Conservation (phyloP, 2,329 filamentous ascomycete genomes). For the Pseudogymnoascus sp. region DNA sequence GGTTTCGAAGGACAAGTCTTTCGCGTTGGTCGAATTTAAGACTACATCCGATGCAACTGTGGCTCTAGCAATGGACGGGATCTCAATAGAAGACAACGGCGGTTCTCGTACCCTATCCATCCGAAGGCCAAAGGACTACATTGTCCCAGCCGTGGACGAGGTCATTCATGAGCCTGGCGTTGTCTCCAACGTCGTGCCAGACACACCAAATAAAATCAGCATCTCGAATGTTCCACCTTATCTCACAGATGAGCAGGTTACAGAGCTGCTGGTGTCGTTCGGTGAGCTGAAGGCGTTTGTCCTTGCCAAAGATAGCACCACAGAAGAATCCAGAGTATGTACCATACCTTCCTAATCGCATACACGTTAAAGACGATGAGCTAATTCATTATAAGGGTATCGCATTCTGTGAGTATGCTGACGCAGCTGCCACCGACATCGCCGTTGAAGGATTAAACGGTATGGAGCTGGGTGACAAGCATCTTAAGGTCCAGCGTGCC, state of each 20-base stretch:
- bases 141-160: slow-evolving; percentile 75
- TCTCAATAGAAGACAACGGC: slow-evolving; percentile 67
- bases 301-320: slow-evolving; percentile 75
- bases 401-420: slow-evolving; percentile 90
- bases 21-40: slow-evolving; percentile 88
- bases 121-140: slow-evolving; percentile 90
- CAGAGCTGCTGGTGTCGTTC: slow-evolving; percentile 81
- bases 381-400: slow-evolving; percentile 59
- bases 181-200: slow-evolving; percentile 71
- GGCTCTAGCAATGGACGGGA: slow-evolving; percentile 80
- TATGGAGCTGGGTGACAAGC: slow-evolving; percentile 84
- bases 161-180: slow-evolving; percentile 65
- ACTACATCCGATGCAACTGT: slow-evolving; percentile 80
- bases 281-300: slow-evolving; percentile 89
- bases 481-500: slow-evolving; percentile 77
- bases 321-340: slow-evolving; percentile 78
- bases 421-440: slow-evolving; percentile 66
- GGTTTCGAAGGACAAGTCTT: slow-evolving; percentile 67
- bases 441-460: slow-evolving; percentile 86
- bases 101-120: slow-evolving; percentile 57
- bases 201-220: slow-evolving; percentile 92
- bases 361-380: slow-evolving; percentile 4
- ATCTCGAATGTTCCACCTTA: slow-evolving; percentile 83
- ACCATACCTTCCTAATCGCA: slow-evolving; percentile 3
- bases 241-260: slow-evolving; percentile 83